Evolutionary conservation across 2,329 filamentous ascomycete species (phyloP).

Genomic region (Aspergillus caelatus): DNA sequence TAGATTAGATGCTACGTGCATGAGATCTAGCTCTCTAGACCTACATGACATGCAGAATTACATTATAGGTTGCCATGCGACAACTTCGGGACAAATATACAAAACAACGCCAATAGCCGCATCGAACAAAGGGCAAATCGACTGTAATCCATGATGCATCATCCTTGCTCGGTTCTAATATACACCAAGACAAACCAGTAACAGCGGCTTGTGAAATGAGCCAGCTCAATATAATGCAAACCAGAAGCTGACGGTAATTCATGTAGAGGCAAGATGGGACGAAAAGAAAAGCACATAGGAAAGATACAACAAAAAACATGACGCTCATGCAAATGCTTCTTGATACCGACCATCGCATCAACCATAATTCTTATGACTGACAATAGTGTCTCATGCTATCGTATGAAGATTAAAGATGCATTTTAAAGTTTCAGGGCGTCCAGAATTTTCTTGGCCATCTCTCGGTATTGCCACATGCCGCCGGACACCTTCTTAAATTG

Average conservation of each 20-base stretch:
- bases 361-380: constrained; percentile 15
- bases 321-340: constrained; percentile 33
- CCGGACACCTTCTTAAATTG: constrained; percentile 97
- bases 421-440: constrained; percentile 76
- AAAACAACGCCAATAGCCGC: constrained; percentile 14
- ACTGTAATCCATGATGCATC: constrained; percentile 18
- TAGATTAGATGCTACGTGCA: constrained; percentile 1
- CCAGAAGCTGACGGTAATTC: constrained; percentile 19
- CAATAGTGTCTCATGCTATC: constrained; percentile 18
- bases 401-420: constrained; percentile 11
- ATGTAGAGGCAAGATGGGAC: constrained; percentile 15
- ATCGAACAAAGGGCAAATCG: constrained; percentile 8
- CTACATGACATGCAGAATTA: neutral
- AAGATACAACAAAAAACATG: constrained; percentile 24
- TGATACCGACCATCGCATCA: constrained; percentile 24
- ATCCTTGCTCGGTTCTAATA: constrained; percentile 27
- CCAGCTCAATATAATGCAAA: constrained; percentile 24
- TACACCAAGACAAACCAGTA: constrained; percentile 32
- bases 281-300: constrained; percentile 10
- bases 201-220: constrained; percentile 19
- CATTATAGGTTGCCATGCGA: constrained; percentile 4
- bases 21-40: neutral
- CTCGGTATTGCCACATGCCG: constrained; percentile 98
- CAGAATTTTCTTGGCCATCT: constrained; percentile 94
- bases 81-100: constrained; percentile 14